Evolutionary conservation across 176 grass and related monocot genomes (phyloP).

Genomic region (Phragmites australis): DNA sequence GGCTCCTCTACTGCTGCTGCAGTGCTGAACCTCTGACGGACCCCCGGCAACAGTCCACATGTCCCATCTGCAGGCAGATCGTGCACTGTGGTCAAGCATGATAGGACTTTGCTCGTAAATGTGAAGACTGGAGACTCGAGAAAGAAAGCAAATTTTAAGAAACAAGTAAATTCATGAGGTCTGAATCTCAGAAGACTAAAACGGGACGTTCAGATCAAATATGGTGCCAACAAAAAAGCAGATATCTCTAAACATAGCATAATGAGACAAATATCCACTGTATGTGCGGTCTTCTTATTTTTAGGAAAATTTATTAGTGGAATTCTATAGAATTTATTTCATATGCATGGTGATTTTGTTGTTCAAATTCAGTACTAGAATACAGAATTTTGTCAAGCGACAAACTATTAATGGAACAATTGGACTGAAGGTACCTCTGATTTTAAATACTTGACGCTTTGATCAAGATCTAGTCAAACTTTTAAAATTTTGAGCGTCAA

Average conservation of each 20-base stretch:
- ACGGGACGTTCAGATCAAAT: neutral
- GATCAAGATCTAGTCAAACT: no score
- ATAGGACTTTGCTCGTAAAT: neutral
- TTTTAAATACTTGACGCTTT: no score
- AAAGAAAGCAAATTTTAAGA: neutral
- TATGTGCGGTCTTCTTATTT: neutral
- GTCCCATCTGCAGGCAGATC: conserved; percentile 51
- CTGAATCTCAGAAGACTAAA: neutral
- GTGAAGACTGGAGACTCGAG: neutral
- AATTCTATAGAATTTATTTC: neutral
- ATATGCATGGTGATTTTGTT: neutral
- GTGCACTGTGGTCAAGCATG: neutral
- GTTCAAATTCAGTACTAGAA: no score
- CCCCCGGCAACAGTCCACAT: conserved; percentile 45
- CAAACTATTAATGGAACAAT: neutral
- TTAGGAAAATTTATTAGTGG: neutral
- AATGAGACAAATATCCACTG: neutral
- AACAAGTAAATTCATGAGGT: neutral
- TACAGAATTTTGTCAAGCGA: no score
- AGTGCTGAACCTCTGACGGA: conserved; percentile 81
- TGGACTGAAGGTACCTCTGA: neutral
- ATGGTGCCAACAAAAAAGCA: neutral
- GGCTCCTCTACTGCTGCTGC: conserved; percentile 70
- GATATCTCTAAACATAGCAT: neutral
- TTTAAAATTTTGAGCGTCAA: no score